Evolutionary conservation across 306 rosid species (phyloP).

Genomic region (Cicer pinnatifidum): DNA sequence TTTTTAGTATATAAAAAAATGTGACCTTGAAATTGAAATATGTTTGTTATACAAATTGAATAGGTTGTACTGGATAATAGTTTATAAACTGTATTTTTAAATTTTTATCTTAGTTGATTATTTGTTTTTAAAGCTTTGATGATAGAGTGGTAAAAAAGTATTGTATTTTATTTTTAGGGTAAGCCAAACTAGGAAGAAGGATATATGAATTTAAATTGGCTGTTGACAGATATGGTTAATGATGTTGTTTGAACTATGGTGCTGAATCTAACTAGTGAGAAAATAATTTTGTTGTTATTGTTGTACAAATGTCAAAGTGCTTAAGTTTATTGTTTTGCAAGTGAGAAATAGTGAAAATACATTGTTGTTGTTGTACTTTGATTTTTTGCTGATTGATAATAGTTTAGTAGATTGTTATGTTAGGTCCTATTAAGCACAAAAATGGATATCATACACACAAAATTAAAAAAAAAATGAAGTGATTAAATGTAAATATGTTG

Average conservation of each 20-base stretch:
- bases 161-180: background rate
- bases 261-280: background rate
- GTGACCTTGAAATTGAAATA: slow-evolving; percentile 15
- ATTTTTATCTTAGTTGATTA: too few species aligned
- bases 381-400: background rate
- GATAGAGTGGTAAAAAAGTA: background rate
- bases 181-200: background rate
- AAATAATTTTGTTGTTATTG: background rate
- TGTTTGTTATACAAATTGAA: too few species aligned
- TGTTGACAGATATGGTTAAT: background rate
- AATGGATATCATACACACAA: too few species aligned
- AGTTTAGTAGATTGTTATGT: background rate
- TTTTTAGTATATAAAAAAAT: background rate
- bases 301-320: background rate
- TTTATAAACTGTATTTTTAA: too few species aligned
- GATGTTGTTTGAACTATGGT: background rate
- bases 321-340: background rate
- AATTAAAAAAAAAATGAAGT: too few species aligned
- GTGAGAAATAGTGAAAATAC: background rate
- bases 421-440: background rate
- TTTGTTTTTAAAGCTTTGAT: background rate
- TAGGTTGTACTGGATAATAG: too few species aligned
- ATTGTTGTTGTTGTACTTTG: background rate
- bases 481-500: too few species aligned
- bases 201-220: background rate